A percentile compares a stretch with the other conserved stretches of the same genome.
Conservation (phyloP, 176 grass and related monocot species). For the Neostapfia colusana region DNA sequence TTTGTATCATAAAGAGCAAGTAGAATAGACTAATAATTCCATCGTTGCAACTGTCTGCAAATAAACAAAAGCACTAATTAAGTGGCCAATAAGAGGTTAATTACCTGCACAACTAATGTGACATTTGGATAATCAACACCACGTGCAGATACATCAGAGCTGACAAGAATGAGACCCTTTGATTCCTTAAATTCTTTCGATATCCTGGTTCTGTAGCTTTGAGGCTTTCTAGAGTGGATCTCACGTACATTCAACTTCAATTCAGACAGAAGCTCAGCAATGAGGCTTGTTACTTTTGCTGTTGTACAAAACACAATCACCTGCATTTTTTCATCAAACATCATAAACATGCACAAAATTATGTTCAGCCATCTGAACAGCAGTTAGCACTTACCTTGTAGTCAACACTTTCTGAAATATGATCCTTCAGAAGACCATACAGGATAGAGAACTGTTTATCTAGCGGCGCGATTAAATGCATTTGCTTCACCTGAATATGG, state of each 20-base stretch:
- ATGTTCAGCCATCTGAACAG: neutral
- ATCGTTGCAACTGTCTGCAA: neutral
- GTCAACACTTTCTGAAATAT: constrained; percentile 87
- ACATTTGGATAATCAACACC: constrained; percentile 99
- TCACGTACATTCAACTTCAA: constrained; percentile 88
- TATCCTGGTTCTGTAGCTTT: constrained; percentile 92
- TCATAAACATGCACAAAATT: constrained; percentile 13
- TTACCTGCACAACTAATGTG: constrained; percentile 96
- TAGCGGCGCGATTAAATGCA: constrained; percentile 80
- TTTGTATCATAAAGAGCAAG: constrained; percentile 22
- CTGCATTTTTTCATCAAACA: constrained; percentile 46
- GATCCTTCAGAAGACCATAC: constrained; percentile 75
- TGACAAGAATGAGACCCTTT: constrained; percentile 94
- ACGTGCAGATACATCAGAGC: constrained; percentile 91
- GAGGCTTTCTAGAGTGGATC: constrained; percentile 94
- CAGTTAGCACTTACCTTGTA: constrained; percentile 66
- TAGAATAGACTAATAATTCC: neutral
- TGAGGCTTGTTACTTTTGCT: constrained; percentile 86
- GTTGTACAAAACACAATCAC: constrained; percentile 98
- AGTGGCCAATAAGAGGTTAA: constrained; percentile 2
- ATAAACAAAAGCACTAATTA: constrained; percentile 16
- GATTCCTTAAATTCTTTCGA: constrained; percentile 98
- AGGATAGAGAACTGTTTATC: constrained; percentile 91
- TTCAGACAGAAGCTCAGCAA: constrained; percentile 78
- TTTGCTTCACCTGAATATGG: constrained; percentile 88